phyloP scores from a whole-genome alignment of 2,329 filamentous ascomycete species.

The Penicillium digitatum region DNA sequence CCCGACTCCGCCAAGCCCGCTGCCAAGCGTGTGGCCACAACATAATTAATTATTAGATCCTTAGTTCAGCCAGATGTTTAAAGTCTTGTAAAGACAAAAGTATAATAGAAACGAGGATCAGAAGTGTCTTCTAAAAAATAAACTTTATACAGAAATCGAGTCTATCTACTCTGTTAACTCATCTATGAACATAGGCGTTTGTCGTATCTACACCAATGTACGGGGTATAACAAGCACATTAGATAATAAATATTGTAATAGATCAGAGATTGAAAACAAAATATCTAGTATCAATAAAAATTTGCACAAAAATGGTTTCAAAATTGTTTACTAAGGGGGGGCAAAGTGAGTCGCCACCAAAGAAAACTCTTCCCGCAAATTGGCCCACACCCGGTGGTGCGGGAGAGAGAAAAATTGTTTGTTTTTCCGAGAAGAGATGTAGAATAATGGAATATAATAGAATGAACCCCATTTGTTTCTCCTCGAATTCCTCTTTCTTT shows the following conservation, averaged over 20 bases:
- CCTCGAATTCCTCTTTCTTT: constrained; percentile 11
- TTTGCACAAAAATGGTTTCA: not conserved
- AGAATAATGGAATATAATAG: not conserved
- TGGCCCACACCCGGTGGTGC: constrained; percentile 3
- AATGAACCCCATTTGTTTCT: not conserved
- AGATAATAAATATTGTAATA: not conserved
- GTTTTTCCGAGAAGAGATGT: not conserved
- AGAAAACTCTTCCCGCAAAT: constrained; percentile 6
- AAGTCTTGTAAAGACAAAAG: not conserved
- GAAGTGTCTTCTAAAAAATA: not conserved
- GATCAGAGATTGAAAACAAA: not conserved
- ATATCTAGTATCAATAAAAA: not conserved
- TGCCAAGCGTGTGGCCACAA: not conserved
- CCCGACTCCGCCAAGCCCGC: not conserved
- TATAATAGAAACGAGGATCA: not conserved
- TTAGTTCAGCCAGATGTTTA: not conserved
- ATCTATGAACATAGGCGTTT: not conserved
- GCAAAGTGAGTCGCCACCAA: not conserved
- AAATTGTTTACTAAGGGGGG: not conserved
- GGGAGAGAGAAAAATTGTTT: not conserved
- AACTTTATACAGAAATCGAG: not conserved
- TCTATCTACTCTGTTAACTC: not conserved
- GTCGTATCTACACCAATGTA: not conserved
- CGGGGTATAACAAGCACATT: not conserved
- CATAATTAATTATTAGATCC: not conserved